A percentile compares a stretch with the other conserved stretches of the same genome.
Conservation (phyloP, 441 rosid species). For the Omphalea diandra region DNA sequence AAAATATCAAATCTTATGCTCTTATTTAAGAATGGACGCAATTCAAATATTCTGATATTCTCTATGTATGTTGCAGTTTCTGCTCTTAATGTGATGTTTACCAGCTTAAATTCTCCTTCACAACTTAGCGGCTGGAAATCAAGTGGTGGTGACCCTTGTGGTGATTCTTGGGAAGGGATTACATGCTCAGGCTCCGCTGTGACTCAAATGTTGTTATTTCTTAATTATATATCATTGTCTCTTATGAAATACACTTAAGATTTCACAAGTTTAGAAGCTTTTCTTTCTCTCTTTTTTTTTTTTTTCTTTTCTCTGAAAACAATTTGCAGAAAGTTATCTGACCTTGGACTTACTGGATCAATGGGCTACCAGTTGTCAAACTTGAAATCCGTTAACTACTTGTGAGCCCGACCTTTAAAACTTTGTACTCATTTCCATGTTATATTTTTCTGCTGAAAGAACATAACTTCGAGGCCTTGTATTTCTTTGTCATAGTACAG, state of each 20-base stretch:
- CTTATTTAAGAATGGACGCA: no score
- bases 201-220: slow-evolving; percentile 84
- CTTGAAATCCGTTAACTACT: slow-evolving; percentile 74
- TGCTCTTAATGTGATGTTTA: slow-evolving; percentile 84
- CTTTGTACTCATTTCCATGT: not conserved
- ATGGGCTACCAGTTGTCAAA: slow-evolving; percentile 80
- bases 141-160: slow-evolving; percentile 89
- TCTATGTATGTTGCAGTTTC: slow-evolving; percentile 47
- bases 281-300: not conserved
- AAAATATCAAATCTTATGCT: no score
- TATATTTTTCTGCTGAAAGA: slow-evolving; percentile 7
- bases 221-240: not conserved
- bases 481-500: slow-evolving; percentile 57
- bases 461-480: slow-evolving; percentile 25
- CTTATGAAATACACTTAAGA: not conserved
- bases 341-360: slow-evolving; percentile 70
- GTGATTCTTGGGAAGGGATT: slow-evolving; percentile 84
- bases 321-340: slow-evolving; percentile 59
- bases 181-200: slow-evolving; percentile 78
- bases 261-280: not conserved
- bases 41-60: slow-evolving; percentile 21
- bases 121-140: slow-evolving; percentile 67
- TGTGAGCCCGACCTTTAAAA: slow-evolving; percentile 50
- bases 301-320: not conserved
- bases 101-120: slow-evolving; percentile 81